These are phyloP conservation scores for Backusella circina DNA, from an alignment of 192 early-diverging fungal species.

Conservation along the genomic window DNA sequence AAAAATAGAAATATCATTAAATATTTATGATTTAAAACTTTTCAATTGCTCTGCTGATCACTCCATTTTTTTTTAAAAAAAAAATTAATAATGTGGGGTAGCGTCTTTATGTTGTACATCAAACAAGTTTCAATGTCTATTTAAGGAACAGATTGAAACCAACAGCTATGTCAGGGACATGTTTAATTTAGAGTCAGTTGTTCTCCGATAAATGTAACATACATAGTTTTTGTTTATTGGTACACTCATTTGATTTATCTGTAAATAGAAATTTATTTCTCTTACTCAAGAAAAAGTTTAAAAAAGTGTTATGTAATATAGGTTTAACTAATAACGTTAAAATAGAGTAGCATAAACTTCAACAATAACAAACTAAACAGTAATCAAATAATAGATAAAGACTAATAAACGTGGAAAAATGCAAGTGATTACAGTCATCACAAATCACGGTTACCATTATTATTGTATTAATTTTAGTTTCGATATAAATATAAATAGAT, in stretches of 20 bases:
- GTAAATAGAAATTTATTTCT: not conserved
- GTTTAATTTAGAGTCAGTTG: not conserved
- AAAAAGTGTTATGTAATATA: not conserved
- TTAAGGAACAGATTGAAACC: not conserved
- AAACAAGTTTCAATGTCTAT: slow-evolving; percentile 3
- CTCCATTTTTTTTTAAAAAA: not conserved
- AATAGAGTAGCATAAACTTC: not conserved
- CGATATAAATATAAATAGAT: too few relatives aligned
- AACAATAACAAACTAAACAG: not conserved
- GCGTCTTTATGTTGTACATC: not conserved
- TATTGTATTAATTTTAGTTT: too few relatives aligned
- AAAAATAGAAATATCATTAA: not conserved
- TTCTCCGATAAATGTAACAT: not conserved
- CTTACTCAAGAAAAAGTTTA: not conserved
- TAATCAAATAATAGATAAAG: not conserved
- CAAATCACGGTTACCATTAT: too few relatives aligned
- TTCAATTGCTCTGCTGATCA: not conserved
- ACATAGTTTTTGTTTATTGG: not conserved
- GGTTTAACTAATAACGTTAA: not conserved
- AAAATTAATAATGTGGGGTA: not conserved
- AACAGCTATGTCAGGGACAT: not conserved
- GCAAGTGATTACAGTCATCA: too few relatives aligned
- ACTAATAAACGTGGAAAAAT: too few relatives aligned
- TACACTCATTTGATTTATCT: not conserved
- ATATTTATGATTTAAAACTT: not conserved